These are phyloP conservation scores for Asterophora lycoperdoides DNA, from an alignment of 768 basidiomycete species.

Conservation along the genomic window DNA sequence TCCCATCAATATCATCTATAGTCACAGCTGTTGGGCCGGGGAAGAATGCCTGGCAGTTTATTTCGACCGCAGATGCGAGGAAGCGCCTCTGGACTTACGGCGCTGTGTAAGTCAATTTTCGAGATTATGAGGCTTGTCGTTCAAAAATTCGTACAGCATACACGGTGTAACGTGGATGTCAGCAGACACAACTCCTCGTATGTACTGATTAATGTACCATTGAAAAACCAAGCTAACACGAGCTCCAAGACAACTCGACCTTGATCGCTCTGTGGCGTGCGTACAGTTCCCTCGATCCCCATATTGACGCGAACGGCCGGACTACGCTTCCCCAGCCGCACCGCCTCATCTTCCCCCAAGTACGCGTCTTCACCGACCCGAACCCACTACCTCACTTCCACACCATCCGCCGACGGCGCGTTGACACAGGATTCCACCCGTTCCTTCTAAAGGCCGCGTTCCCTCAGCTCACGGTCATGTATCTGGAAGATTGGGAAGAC, in stretches of 20 bases:
- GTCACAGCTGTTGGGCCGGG: slow-evolving; percentile 36
- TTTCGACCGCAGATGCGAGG: slow-evolving; percentile 48
- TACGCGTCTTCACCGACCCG: slow-evolving; percentile 53
- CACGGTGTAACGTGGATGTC: slow-evolving; percentile 69
- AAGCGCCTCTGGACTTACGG: slow-evolving; percentile 48
- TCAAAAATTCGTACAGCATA: slow-evolving; percentile 36
- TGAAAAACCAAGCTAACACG: slow-evolving; percentile 2
- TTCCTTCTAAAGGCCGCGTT: slow-evolving; percentile 71
- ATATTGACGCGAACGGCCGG: slow-evolving; percentile 38
- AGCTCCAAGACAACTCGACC: slow-evolving; percentile 54
- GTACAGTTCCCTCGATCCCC: slow-evolving; percentile 58
- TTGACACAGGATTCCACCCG: slow-evolving; percentile 66
- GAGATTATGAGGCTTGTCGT: neutral
- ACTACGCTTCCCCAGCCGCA: slow-evolving; percentile 60
- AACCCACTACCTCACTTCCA: slow-evolving; percentile 33
- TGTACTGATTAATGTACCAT: slow-evolving; percentile 19
- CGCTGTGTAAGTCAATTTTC: slow-evolving; percentile 40
- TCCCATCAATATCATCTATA: slow-evolving; percentile 56
- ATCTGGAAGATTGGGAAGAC: slow-evolving; percentile 74
- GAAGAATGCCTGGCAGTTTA: slow-evolving; percentile 53
- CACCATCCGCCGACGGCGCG: slow-evolving; percentile 39
- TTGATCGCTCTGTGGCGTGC: slow-evolving; percentile 75
- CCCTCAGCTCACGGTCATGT: slow-evolving; percentile 64
- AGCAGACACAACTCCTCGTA: slow-evolving; percentile 48
- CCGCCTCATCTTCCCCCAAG: slow-evolving; percentile 72